phyloP scores from a whole-genome alignment of 2,329 filamentous ascomycete species.

The Hymenoscyphus occultus region DNA sequence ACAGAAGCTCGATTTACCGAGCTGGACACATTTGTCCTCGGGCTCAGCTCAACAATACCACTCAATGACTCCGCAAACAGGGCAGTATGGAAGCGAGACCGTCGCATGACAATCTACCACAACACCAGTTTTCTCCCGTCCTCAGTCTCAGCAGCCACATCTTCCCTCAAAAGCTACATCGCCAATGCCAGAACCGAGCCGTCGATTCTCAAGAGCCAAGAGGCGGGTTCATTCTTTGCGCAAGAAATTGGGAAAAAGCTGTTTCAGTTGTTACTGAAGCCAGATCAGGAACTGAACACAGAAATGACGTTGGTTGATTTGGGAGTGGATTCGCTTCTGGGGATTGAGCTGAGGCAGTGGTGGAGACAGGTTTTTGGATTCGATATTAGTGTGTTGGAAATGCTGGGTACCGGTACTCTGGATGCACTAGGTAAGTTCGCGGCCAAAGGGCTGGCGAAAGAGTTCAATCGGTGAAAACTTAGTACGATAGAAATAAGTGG shows the following conservation, averaged over 20 bases:
- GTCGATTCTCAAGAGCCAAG: background rate
- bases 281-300: slow-evolving; percentile 5
- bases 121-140: background rate
- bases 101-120: slow-evolving; percentile 16
- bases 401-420: slow-evolving; percentile 10
- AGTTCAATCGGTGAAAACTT: background rate
- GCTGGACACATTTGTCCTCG: slow-evolving; percentile 1
- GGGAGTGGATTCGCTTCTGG: slow-evolving; percentile 21
- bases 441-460: background rate
- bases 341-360: slow-evolving; percentile 23
- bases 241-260: slow-evolving; percentile 9
- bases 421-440: background rate
- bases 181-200: background rate
- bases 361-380: slow-evolving; percentile 14
- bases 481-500: no score
- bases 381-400: slow-evolving; percentile 16
- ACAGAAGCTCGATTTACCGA: background rate
- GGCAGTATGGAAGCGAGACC: slow-evolving; percentile 17
- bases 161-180: slow-evolving; percentile 4
- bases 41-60: slow-evolving; percentile 1
- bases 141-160: background rate
- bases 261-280: slow-evolving; percentile 9
- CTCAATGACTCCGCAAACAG: slow-evolving; percentile 15
- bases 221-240: slow-evolving; percentile 8
- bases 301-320: slow-evolving; percentile 8